Base-by-base conservation (phyloP, 345 rosid species). In the Firmiana major region DNA sequence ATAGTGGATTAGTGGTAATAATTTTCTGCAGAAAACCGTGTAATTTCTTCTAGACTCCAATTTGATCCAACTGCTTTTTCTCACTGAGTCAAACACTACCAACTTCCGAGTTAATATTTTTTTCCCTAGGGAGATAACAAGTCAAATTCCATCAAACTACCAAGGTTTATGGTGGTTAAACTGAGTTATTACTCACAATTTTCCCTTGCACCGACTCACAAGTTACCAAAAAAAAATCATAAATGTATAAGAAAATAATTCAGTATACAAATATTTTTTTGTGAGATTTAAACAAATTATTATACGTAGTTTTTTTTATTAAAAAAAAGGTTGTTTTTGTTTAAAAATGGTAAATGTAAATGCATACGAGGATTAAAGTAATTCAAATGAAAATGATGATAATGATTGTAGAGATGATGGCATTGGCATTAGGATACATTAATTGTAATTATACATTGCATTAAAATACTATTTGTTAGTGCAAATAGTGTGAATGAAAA, bases 401-500 rank as follows among this genome's bases (percentile, higher is more conserved):
- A 80, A 83, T 83, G 78, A 85, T 89, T 82, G 86, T 60, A 78
- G 42, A 57, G 82, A 80, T 85, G 80, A 86, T 84, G 79, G 70
- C 79, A 67, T 69, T 84, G 78, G 72, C 74, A 66, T 75, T 43
- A 9, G 16, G 0, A 51, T 51, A 75, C 45, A 80, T 62, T 78
- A 34, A 75, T 55, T 40, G 46, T 63, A 36, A 40, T 40, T 53
- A 71, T 16, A 71, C 26, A 43, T 21, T 16, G 43, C n/a, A 74
- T 43, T 34, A 67, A 62, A 71, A 19, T 55, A 38, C 2, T 36
- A 58, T 12, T 53, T 34, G 77, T 69, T 66, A 79, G 85, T 80
- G 87, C 77, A 71, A 78, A 77, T 76, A 78, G 63, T 53, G 82
- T 76, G 42, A 73, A 75, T 51, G 34, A 17, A 24, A 59, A 49